These are phyloP conservation scores for Pseudocercospora fijiensis DNA, from an alignment of 2,329 filamentous ascomycete genomes.

Conservation along the genomic window DNA sequence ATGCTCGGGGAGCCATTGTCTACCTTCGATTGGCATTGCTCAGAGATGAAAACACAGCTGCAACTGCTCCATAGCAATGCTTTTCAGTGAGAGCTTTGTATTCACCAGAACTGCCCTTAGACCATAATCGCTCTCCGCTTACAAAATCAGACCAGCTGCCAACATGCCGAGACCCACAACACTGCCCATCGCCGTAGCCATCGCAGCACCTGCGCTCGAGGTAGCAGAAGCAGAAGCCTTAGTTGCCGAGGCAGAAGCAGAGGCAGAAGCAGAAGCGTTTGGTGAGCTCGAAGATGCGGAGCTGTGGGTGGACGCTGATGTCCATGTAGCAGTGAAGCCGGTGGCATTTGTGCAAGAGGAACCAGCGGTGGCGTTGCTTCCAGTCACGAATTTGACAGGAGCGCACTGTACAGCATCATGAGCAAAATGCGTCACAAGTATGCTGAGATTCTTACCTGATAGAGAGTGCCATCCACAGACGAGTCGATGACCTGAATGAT, in stretches of 20 bases:
- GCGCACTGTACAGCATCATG: slow-evolving; percentile 29
- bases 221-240: slow-evolving; percentile 9
- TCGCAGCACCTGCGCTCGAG: slow-evolving; percentile 22
- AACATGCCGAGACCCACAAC: slow-evolving; percentile 24
- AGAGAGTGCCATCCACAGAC: slow-evolving; percentile 33
- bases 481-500: slow-evolving; percentile 36
- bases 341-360: slow-evolving; percentile 31
- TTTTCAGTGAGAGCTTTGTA: neutral
- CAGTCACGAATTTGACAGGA: slow-evolving; percentile 34
- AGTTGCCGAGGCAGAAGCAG: neutral
- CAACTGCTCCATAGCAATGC: neutral
- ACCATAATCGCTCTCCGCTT: neutral
- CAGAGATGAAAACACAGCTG: neutral
- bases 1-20: neutral
- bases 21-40: neutral
- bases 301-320: slow-evolving; percentile 10
- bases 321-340: slow-evolving; percentile 31
- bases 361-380: slow-evolving; percentile 33
- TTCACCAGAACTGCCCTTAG: neutral
- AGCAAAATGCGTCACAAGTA: neutral
- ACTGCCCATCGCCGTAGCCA: slow-evolving; percentile 24
- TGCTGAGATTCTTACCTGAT: slow-evolving; percentile 30
- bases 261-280: neutral
- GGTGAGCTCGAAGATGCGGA: slow-evolving; percentile 3
- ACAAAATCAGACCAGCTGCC: slow-evolving; percentile 27